Evolutionary conservation across 257 asterid genomes (phyloP).

Genomic region (Agastache rugosa): DNA sequence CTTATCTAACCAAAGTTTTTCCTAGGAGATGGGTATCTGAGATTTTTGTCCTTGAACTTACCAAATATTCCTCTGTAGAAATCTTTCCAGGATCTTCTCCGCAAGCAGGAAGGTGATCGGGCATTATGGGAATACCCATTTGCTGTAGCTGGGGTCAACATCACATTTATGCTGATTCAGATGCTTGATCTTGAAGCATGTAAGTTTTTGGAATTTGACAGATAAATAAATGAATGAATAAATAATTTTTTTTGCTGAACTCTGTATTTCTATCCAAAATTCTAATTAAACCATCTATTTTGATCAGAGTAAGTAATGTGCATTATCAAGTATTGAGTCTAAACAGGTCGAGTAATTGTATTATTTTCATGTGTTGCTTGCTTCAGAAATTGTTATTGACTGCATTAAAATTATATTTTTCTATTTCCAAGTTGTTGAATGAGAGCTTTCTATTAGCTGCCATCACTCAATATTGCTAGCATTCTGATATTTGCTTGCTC

Average conservation of each 20-base stretch:
- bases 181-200: slow-evolving; percentile 99
- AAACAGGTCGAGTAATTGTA: neutral
- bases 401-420: neutral
- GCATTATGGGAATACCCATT: slow-evolving; percentile 99
- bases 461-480: neutral
- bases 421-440: neutral
- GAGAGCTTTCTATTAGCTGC: neutral
- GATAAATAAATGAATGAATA: neutral
- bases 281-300: neutral
- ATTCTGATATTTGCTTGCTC: neutral
- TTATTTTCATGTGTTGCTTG: slow-evolving; percentile 3
- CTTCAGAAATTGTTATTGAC: neutral
- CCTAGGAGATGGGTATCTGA: neutral
- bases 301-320: neutral
- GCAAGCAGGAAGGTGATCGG: slow-evolving; percentile 93
- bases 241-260: neutral
- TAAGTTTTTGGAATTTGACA: slow-evolving; percentile 32
- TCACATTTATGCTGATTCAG: slow-evolving; percentile 98
- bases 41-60: slow-evolving; percentile 26
- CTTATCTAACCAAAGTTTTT: slow-evolving; percentile 6
- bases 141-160: slow-evolving; percentile 99
- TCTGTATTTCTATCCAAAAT: slow-evolving; percentile 13
- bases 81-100: slow-evolving; percentile 96
- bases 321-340: neutral
- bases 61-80: slow-evolving; percentile 53